These are phyloP conservation scores for Pichia cactophila DNA, from an alignment of 1,139 yeast species.

Conservation along the genomic window DNA sequence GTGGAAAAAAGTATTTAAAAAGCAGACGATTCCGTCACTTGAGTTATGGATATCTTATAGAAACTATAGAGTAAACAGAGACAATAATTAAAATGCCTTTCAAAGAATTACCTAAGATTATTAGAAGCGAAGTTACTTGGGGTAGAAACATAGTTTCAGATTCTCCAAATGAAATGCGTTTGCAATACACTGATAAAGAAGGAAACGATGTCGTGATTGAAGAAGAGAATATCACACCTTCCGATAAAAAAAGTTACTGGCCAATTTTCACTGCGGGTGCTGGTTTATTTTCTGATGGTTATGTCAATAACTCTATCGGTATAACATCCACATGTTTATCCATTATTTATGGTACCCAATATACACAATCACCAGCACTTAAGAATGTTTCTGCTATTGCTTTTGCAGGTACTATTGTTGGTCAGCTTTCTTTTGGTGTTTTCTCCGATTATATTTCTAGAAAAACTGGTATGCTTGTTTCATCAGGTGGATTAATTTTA, in stretches of 20 bases:
- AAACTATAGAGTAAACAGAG: neutral
- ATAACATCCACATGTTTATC: constrained; percentile 65
- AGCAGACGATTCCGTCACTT: too few species aligned
- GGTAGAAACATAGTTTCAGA: constrained; percentile 24
- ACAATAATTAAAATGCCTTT: constrained; percentile 13
- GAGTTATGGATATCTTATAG: too few species aligned
- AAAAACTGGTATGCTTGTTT: constrained; percentile 71
- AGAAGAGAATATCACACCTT: constrained; percentile 22
- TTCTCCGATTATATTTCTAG: constrained; percentile 73
- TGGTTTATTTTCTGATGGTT: constrained; percentile 86
- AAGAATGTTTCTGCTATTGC: constrained; percentile 82
- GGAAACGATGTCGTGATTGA: constrained; percentile 18
- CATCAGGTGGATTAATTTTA: constrained; percentile 63
- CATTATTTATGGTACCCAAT: constrained; percentile 55
- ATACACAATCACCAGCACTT: constrained; percentile 57
- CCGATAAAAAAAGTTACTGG: constrained; percentile 36
- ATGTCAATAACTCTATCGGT: constrained; percentile 76
- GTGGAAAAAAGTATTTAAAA: too few species aligned
- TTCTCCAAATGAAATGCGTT: constrained; percentile 14
- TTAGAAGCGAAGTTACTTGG: constrained; percentile 35
- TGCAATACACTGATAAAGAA: constrained; percentile 16
- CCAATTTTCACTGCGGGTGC: constrained; percentile 87
- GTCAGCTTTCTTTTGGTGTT: constrained; percentile 73
- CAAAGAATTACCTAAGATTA: constrained; percentile 39
- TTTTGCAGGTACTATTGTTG: constrained; percentile 87